These are phyloP conservation scores for Vairimorpha ceranae DNA, from an alignment of 371 early-diverging fungal genomes.

Conservation along the genomic window DNA sequence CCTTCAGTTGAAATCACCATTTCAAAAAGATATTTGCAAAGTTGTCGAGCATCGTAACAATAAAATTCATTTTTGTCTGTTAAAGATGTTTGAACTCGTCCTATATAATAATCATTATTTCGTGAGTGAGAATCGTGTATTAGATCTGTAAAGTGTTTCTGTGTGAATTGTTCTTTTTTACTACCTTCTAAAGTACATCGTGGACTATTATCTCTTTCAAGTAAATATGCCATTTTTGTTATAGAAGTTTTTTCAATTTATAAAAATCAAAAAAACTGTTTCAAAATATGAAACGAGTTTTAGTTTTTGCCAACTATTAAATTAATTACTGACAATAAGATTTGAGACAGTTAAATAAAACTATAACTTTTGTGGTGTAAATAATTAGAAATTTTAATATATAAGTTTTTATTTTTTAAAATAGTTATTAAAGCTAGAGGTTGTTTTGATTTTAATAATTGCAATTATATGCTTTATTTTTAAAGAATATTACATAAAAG, in stretches of 20 bases:
- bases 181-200: slow-evolving; percentile 55
- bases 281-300: too few species aligned
- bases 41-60: slow-evolving; percentile 63
- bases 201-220: slow-evolving; percentile 49
- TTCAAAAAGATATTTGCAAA: slow-evolving; percentile 64
- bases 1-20: slow-evolving; percentile 64
- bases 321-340: too few species aligned
- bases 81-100: slow-evolving; percentile 35
- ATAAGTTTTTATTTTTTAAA: too few species aligned
- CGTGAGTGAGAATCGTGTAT: slow-evolving; percentile 50
- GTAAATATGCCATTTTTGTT: slow-evolving; percentile 33
- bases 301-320: too few species aligned
- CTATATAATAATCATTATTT: slow-evolving; percentile 57
- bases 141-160: slow-evolving; percentile 60
- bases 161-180: slow-evolving; percentile 62
- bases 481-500: too few species aligned
- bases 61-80: slow-evolving; percentile 28
- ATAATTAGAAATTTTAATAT: too few species aligned
- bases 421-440: too few species aligned
- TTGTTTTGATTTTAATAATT: too few species aligned
- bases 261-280: too few species aligned
- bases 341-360: too few species aligned
- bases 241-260: neutral
- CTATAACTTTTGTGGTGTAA: neutral
- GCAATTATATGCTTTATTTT: too few species aligned